Conservation (phyloP, 345 rosid genomes). For the Eucalyptus microcorys region DNA sequence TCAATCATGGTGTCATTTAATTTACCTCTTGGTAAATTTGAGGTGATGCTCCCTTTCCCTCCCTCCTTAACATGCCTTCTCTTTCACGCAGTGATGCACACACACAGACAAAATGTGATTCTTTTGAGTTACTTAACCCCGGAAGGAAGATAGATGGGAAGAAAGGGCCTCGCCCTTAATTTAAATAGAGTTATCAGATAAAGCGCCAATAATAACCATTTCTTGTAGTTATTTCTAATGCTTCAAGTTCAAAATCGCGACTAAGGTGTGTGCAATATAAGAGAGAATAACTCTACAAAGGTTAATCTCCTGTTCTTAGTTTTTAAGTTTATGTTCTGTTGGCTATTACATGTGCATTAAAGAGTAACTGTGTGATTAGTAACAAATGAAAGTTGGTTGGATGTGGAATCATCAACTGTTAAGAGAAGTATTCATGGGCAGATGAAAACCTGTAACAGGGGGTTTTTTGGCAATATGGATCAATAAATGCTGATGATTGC, state of each 20-base stretch:
- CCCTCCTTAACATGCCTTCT: neutral
- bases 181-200: neutral
- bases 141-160: neutral
- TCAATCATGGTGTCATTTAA: slow-evolving; percentile 69
- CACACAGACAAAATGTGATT: neutral
- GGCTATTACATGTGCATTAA: neutral
- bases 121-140: neutral
- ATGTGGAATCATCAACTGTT: neutral
- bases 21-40: slow-evolving; percentile 36
- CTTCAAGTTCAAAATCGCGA: neutral
- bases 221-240: neutral
- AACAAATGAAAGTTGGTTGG: neutral
- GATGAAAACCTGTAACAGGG: neutral
- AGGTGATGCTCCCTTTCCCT: slow-evolving; percentile 25
- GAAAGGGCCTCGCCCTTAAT: neutral
- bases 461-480: neutral
- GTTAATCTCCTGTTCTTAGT: neutral
- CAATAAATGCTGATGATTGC: neutral
- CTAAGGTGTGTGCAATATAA: neutral
- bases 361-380: neutral
- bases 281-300: neutral
- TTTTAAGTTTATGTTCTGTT: neutral
- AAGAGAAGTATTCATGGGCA: neutral
- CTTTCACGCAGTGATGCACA: neutral
- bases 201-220: neutral